A percentile compares a stretch with the other conserved stretches of the same genome.
phyloP scores from a whole-genome alignment of 208 protist genomes.

The Crithidia fasciculata region DNA sequence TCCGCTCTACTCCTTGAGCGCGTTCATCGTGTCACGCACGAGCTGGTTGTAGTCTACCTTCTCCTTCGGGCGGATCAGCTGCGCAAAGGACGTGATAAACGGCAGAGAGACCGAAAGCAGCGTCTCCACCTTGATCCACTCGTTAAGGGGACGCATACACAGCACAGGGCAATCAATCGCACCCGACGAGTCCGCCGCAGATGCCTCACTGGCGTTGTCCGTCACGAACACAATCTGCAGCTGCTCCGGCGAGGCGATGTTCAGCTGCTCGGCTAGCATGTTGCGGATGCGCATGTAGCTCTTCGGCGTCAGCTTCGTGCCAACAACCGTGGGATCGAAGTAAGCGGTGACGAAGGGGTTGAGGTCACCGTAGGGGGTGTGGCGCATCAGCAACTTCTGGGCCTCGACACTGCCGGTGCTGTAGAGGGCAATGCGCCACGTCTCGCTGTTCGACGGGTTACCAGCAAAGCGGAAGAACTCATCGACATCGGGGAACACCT shows the following conservation, averaged over 20 bases:
- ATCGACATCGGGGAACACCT: slow-evolving; percentile 54
- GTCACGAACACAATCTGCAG: slow-evolving; percentile 69
- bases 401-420: slow-evolving; percentile 64
- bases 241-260: slow-evolving; percentile 13
- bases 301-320: slow-evolving; percentile 57
- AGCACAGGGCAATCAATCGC: slow-evolving; percentile 48
- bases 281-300: slow-evolving; percentile 75
- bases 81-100: slow-evolving; percentile 48
- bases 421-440: slow-evolving; percentile 78
- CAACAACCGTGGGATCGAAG: slow-evolving; percentile 79
- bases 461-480: slow-evolving; percentile 32
- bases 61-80: slow-evolving; percentile 38
- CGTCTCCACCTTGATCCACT: slow-evolving; percentile 51
- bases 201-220: slow-evolving; percentile 57
- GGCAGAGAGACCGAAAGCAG: slow-evolving; percentile 43
- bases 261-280: slow-evolving; percentile 29
- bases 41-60: slow-evolving; percentile 39
- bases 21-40: background rate
- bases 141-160: slow-evolving; percentile 56
- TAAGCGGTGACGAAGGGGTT: slow-evolving; percentile 70
- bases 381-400: slow-evolving; percentile 78
- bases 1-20: background rate
- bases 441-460: background rate
- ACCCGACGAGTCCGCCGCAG: slow-evolving; percentile 55
- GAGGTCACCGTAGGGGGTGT: slow-evolving; percentile 74